A percentile compares a stretch with the other conserved stretches of the same genome.
Conservation (phyloP, 805 yeast species). For the Zygoascus flipseniorum region DNA sequence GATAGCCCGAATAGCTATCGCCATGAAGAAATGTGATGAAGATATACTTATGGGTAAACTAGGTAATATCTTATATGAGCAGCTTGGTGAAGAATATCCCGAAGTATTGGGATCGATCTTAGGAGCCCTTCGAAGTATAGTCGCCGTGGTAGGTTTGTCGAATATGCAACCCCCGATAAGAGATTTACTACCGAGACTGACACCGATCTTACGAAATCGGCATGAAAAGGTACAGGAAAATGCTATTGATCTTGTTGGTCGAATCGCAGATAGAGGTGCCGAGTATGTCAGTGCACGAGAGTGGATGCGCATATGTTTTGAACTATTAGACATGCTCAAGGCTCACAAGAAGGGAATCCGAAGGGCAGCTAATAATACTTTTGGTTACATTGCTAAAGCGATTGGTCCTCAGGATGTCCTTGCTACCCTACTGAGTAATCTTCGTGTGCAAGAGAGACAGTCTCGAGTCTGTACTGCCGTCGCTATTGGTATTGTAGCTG, state of each 20-base stretch:
- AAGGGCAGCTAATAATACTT: conserved; percentile 78
- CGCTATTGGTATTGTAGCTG: conserved; percentile 95
- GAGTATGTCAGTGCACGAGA: conserved; percentile 83
- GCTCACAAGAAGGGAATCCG: conserved; percentile 70
- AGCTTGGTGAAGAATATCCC: conserved; percentile 90
- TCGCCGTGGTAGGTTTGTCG: conserved; percentile 49
- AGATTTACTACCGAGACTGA: conserved; percentile 76
- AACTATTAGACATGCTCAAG: conserved; percentile 78
- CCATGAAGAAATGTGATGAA: conserved; percentile 56
- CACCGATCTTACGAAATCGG: conserved; percentile 83
- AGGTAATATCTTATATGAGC: conserved; percentile 74
- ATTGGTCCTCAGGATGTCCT: conserved; percentile 95
- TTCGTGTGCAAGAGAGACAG: conserved; percentile 92
- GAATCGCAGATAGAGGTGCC: conserved; percentile 71
- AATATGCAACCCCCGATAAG: conserved; percentile 71
- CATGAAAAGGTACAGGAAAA: conserved; percentile 87
- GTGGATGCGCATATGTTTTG: conserved; percentile 96
- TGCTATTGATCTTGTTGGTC: conserved; percentile 69
- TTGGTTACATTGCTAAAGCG: conserved; percentile 84
- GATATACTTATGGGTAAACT: conserved; percentile 55
- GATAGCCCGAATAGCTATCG: conserved; percentile 56
- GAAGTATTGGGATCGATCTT: conserved; percentile 85
- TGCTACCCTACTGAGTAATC: conserved; percentile 71
- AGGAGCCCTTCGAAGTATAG: conserved; percentile 57
- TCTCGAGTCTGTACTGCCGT: conserved; percentile 95